Evolutionary conservation across 2,329 filamentous ascomycete genomes (phyloP), one percentile per base, ranked within the genome.

Genomic region (Bertia moriformis): DNA sequence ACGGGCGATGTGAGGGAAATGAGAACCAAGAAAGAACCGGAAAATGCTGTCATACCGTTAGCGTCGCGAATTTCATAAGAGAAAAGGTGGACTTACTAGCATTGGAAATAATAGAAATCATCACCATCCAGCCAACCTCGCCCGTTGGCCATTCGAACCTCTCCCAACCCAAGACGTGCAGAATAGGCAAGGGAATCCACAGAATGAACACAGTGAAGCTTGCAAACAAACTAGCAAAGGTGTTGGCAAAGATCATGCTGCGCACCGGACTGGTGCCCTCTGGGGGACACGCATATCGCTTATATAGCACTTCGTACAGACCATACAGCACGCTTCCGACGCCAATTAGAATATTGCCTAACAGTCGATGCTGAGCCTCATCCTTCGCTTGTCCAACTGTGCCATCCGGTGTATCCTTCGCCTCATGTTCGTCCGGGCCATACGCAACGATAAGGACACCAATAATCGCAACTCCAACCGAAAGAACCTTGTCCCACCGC

Each of bases 361-460:
- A 56, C 12, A 88, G 71, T 14, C 87, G 72, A 47, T 79, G 79
- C 35, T 71, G 70, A 0, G 75, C 74, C 42, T 61, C 60, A 46
- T 41, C 4, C 46, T 43, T 4, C 7, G 12, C 15, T 29, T 29
- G 10, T n/a, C 24, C 24, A 10, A 29, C 24, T 10, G 32, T 35
- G 32, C 32, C 32, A 15, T 17, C 32, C 15, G 10, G 10, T 10
- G 32, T 12, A 18, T 7, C 12, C 17, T 35, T 35, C 12, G 7
- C 17, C 12, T 35, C 32, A 18, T 7, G 12, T 10, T 70, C 65
- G 56, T 93, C 89, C n/a, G n/a, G n/a, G 27, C 89, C 91, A 52
- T 98, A 96, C 2, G 89, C 91, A 17, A 98, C 88, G n/a, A 96
- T 71, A 24, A 98, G 68, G 14, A 98, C 91, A 38, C 91, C 91